Percentiles rank a stretch among this genome's conserved stretches.
Evolutionary conservation across 202 grass and related monocot genomes (phyloP).

Genomic region (Saccharum hybrid): DNA sequence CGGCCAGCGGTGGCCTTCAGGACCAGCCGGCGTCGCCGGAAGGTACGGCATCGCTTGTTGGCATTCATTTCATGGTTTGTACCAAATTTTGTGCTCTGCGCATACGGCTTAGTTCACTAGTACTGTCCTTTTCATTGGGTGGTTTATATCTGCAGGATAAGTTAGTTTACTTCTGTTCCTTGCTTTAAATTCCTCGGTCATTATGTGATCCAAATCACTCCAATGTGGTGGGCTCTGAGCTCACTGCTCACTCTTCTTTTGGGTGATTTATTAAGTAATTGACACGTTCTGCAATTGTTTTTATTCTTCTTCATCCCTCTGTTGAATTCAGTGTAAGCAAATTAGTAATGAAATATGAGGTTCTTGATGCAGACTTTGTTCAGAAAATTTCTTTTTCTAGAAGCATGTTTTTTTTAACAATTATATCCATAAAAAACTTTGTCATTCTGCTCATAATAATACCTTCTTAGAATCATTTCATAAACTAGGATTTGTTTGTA

Average conservation of each 20-base stretch:
- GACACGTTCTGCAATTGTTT: background rate
- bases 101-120: conserved; percentile 9
- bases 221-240: conserved; percentile 41
- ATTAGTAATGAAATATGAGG: background rate
- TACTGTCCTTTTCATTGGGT: conserved; percentile 20
- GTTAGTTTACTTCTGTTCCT: background rate
- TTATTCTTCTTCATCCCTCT: conserved; percentile 9
- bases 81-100: background rate
- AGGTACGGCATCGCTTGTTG: conserved; percentile 48
- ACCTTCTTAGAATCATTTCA: conserved; percentile 4
- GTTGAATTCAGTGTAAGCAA: conserved; percentile 21
- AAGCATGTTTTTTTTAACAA: background rate
- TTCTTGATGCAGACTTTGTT: conserved; percentile 6
- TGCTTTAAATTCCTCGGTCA: conserved; percentile 42
- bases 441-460: background rate
- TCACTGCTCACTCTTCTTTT: conserved; percentile 32
- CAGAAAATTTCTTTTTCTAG: background rate
- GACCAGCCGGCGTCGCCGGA: conserved; percentile 54
- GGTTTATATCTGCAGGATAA: conserved; percentile 32
- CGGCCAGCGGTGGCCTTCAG: conserved; percentile 22
- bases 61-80: conserved; percentile 38
- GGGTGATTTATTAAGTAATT: background rate
- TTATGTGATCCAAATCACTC: conserved; percentile 28
- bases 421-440: background rate
- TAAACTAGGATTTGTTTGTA: background rate